Conservation (phyloP, 2,329 filamentous ascomycete species). For the Nemania sp. region DNA sequence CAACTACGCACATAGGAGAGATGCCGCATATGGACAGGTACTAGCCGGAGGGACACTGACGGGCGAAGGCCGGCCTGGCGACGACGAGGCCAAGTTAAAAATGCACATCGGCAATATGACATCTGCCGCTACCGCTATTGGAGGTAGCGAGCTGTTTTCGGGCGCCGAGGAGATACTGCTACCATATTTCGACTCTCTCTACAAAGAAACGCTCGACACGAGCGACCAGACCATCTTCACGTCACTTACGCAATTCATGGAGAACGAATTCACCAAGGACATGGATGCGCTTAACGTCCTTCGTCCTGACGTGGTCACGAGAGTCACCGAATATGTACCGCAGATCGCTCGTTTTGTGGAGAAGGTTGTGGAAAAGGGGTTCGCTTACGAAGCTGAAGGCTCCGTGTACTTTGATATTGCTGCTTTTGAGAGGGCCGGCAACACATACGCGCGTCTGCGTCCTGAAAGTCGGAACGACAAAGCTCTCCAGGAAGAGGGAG, state of each 20-base stretch:
- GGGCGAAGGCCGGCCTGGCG: conserved; percentile 66
- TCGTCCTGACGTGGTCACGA: conserved; percentile 77
- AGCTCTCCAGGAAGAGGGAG: conserved; percentile 82
- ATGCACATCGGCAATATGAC: conserved; percentile 78
- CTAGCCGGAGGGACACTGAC: conserved; percentile 59
- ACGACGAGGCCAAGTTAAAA: conserved; percentile 84
- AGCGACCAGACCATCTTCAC: conserved; percentile 77
- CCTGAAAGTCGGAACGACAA: conserved; percentile 86
- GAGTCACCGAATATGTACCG: conserved; percentile 90
- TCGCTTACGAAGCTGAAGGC: conserved; percentile 79
- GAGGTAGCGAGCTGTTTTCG: conserved; percentile 55
- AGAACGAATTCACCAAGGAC: conserved; percentile 85
- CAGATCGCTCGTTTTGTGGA: conserved; percentile 87
- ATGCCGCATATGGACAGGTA: conserved; percentile 58
- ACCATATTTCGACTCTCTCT: conserved; percentile 77
- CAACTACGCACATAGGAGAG: conserved; percentile 56
- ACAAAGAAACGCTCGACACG: conserved; percentile 65
- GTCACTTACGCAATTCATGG: conserved; percentile 82
- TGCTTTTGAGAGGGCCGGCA: conserved; percentile 81
- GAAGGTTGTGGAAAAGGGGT: conserved; percentile 80
- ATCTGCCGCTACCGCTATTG: conserved; percentile 55
- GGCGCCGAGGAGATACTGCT: conserved; percentile 70
- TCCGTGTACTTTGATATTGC: conserved; percentile 94
- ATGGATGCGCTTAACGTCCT: conserved; percentile 87
- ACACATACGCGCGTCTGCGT: conserved; percentile 82